Evolutionary conservation across 106 monocot species (phyloP), one percentile per base, ranked within the genome.

Genomic region (Chionographis japonica): DNA sequence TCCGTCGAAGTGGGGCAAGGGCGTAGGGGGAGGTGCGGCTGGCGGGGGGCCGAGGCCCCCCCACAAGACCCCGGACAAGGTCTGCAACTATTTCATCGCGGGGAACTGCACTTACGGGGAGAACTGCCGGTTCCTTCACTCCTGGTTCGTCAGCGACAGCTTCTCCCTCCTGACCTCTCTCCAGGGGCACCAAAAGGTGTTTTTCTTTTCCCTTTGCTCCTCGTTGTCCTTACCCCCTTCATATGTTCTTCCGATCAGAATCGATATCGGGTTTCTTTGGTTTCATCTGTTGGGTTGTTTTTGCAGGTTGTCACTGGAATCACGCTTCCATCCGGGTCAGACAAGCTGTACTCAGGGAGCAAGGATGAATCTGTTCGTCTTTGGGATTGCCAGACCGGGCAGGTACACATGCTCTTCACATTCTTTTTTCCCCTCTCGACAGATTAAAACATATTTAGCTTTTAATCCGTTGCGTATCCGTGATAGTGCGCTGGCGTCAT

Each of bases 341-440:
- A 92, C 78, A 92, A 97, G 83, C 80, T 97, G 12, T 97, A 92
- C 69, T 78, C 97, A 5, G 89, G 92, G 43, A 97, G 97, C 68
- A 92, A 89, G 50, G 97, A 97, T 50, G 78, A 80, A 68, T 77
- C 92, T 1, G 86, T 97, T 56, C 77, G 89, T 19, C 64, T 92
- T 64, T 97, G 92, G 95, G 92, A 92, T 81, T 97, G 92, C 53
- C 89, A 92, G 67, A 86, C 82, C 15, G 97, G 97, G 54, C 85
- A 97, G 86, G 95, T 97, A 65, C 35, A 38, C 50, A 39, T n/a
- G 67, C 51, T 39, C 50, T 54, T 17, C 12, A 39, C 37, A 41
- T 35, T 51, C 50, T 43, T 27, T 27, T 27, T 27, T 27, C 27
- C 27, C 27, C 27, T 27, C 27, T 27, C 27, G 27, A 27, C 27